These are phyloP conservation scores for Moesziomyces antarcticus DNA, from an alignment of 1,284 basidiomycete genomes.

Conservation along the genomic window DNA sequence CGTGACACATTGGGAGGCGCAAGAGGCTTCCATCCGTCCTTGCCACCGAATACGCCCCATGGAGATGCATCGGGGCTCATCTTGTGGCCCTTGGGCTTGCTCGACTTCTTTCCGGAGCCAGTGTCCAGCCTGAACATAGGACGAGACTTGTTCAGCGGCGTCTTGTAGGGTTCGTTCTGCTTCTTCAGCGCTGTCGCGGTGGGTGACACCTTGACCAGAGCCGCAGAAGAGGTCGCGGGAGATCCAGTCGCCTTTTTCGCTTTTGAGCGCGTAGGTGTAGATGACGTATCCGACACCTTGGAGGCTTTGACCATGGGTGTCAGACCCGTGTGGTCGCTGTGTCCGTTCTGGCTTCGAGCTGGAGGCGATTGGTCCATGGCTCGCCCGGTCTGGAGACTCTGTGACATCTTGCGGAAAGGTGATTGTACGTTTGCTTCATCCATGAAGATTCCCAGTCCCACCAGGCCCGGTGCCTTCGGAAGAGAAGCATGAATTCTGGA, in stretches of 20 bases:
- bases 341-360: background rate
- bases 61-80: slow-evolving; percentile 34
- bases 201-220: slow-evolving; percentile 4
- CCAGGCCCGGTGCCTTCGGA: slow-evolving; percentile 19
- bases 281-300: slow-evolving; percentile 14
- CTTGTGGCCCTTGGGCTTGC: slow-evolving; percentile 39
- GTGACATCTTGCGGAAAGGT: slow-evolving; percentile 16
- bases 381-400: background rate
- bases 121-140: slow-evolving; percentile 48
- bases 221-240: slow-evolving; percentile 3
- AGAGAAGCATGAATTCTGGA: slow-evolving; percentile 12
- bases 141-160: slow-evolving; percentile 39
- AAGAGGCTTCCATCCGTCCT: slow-evolving; percentile 45
- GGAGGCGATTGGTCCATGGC: slow-evolving; percentile 4
- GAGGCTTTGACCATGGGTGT: slow-evolving; percentile 43
- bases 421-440: slow-evolving; percentile 27
- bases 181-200: slow-evolving; percentile 20
- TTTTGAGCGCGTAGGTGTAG: slow-evolving; percentile 31
- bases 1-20: slow-evolving; percentile 36
- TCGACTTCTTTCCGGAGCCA: slow-evolving; percentile 34
- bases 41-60: slow-evolving; percentile 43
- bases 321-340: slow-evolving; percentile 26
- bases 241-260: slow-evolving; percentile 13
- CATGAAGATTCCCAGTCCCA: slow-evolving; percentile 37
- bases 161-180: slow-evolving; percentile 14